Evolutionary conservation across 441 rosid genomes (phyloP).

Genomic region (Gossypium trilobum): DNA sequence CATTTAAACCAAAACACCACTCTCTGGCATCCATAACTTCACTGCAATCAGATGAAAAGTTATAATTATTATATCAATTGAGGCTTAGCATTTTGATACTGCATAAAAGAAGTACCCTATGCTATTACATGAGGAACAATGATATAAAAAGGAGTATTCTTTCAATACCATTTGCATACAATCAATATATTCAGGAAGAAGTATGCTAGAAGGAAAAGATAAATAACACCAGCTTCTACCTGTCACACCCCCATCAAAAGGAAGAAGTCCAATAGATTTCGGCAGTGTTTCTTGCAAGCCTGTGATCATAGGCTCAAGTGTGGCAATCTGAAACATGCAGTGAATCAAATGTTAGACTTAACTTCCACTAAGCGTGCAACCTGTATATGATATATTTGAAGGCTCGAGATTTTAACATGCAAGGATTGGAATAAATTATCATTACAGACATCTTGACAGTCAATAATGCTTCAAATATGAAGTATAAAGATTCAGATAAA

Average conservation of each 20-base stretch:
- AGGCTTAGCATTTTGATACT: not conserved
- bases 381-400: not conserved
- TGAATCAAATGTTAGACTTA: constrained; percentile 14
- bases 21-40: not conserved
- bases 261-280: constrained; percentile 90
- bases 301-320: constrained; percentile 76
- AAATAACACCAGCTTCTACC: constrained; percentile 31
- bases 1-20: not conserved
- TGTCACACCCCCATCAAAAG: constrained; percentile 90
- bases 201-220: not conserved
- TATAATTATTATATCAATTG: not conserved
- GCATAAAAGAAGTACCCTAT: not conserved
- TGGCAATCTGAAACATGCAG: constrained; percentile 50
- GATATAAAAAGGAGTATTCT: not conserved
- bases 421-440: not conserved
- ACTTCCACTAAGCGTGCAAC: not conserved
- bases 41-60: not conserved
- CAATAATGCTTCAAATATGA: not conserved
- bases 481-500: not conserved
- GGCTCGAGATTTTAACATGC: not conserved
- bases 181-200: not conserved
- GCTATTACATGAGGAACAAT: not conserved
- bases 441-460: not conserved
- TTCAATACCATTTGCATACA: not conserved
- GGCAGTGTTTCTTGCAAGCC: constrained; percentile 95